Evolutionary conservation across 106 monocot genomes (phyloP), one percentile per base, ranked within the genome.

Genomic region (Dioscorea alata): DNA sequence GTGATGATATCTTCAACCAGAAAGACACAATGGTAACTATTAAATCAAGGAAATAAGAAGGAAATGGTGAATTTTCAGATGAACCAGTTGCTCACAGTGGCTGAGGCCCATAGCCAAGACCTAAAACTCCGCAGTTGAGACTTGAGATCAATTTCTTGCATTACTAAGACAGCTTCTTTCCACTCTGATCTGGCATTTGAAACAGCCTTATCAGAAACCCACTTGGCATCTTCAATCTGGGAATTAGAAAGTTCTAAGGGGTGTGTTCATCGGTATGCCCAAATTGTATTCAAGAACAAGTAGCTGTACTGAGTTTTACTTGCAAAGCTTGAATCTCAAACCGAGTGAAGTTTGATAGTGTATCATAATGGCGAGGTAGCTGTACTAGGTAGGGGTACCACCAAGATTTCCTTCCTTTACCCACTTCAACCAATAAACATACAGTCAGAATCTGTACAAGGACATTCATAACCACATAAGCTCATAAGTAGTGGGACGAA

Each of bases 91-190:
- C 93, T 80, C 71, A 93, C 93, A 52, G 87, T 93, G 66, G 85
- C 76, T 64, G 85, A 90, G 13, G 99, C 99, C 99, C 99, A 99
- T 71, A 93, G 83, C 99, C 99, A 99, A 34, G 87, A 76, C 35
- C 65, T 88, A 49, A 88, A 79, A 64, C 73, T 83, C 59, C 74
- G 71, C 68, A 99, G 69, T 59, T 84, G 78, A n/a, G 81, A 77
- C 58, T 78, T 88, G 20, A 99, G 67, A 31, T 72, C 69, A 48
- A 99, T 65, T 66, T 90, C 81, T 78, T 80, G 79, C 83, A 93
- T 80, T 28, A 99, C 63, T 12, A 34, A 0, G 24, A 82, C 13
- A 50, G 82, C 62, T 48, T 81, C 79, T 82, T 85, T 76, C 93
- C 99, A 99, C 23, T 93, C 90, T 42, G 76, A 81, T 22, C 73